Evolutionary conservation across 73 alveolate species (phyloP), one percentile per base, ranked within the genome.

Genomic region (Paramecium caudatum): DNA sequence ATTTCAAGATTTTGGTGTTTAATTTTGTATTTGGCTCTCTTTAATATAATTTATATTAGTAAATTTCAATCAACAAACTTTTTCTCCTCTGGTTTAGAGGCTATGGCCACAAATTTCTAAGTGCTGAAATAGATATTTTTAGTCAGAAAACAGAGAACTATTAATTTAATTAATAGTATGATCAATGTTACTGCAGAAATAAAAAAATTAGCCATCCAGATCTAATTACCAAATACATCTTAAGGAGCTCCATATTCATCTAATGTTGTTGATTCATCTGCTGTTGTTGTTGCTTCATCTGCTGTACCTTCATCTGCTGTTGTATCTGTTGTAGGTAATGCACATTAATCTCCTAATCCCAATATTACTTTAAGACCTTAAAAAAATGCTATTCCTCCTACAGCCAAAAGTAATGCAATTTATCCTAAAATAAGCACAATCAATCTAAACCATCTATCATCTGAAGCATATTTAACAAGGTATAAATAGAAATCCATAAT

Each of bases 361-460:
- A 74, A 45, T 74, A 74, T 10, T 2, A 74, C 88, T 74, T 37
- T 41, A 41, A 74, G 43, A 12, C 88, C 88, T n/a, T 41, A 74
- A 19, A 37, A 43, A 15, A 74, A 74, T 3, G 88, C 36, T 1
- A 74, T 19, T 2, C 69, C 88, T 4, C 88, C 88, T 3, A 74
- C n/a, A 8, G 46, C 4, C 15, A 43, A 63, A 8, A 74, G 32
- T 3, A 74, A 25, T 0, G 55, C 88, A n/a, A 36, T 37, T 74
- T 74, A 41, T 8, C 62, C 17, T 19, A 74, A 12, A 0, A 74
- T 74, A 10, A 45, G 37, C 4, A 43, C 21, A 10, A 74, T 74
- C 25, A 74, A 74, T 74, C 88, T 41, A 74, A 74, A 74, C 88
- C 88, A 74, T 74, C 65, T 74, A 41, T 74, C 88, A 74, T 74